Evolutionary conservation across 768 basidiomycete genomes (phyloP).

Genomic region (Trametopsis cervina): DNA sequence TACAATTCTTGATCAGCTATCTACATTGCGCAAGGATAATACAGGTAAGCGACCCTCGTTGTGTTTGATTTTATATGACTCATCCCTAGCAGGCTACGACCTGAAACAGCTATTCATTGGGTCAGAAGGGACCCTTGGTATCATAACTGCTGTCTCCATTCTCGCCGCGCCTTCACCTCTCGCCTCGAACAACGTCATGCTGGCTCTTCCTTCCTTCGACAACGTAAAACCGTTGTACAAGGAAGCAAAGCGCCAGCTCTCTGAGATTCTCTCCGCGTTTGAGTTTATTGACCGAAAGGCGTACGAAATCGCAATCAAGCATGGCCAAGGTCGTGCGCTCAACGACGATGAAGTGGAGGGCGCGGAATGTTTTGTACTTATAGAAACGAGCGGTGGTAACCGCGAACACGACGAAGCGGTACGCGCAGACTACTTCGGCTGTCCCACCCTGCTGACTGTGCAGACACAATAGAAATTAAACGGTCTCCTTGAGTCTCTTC

Average conservation of each 20-base stretch:
- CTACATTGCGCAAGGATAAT: conserved; percentile 94
- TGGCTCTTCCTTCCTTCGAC: conserved; percentile 82
- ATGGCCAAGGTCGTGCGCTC: conserved; percentile 74
- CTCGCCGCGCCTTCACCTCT: conserved; percentile 78
- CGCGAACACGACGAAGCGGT: conserved; percentile 94
- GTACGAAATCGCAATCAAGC: conserved; percentile 78
- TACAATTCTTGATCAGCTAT: conserved; percentile 80
- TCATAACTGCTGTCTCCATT: conserved; percentile 94
- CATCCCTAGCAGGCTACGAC: conserved; percentile 70
- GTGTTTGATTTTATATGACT: background rate
- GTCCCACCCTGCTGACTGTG: background rate
- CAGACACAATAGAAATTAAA: conserved; percentile 67
- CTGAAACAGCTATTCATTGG: conserved; percentile 98
- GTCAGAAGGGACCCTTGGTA: conserved; percentile 91
- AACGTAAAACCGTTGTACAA: conserved; percentile 83
- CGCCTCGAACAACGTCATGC: conserved; percentile 86
- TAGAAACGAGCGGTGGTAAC: conserved; percentile 92
- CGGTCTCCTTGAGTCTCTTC: conserved; percentile 66
- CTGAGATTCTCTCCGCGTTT: conserved; percentile 95
- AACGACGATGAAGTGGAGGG: conserved; percentile 67
- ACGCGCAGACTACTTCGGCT: conserved; percentile 8
- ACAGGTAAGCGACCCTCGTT: conserved; percentile 54
- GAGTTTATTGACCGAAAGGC: conserved; percentile 90
- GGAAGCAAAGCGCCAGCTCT: conserved; percentile 72
- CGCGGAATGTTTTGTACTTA: conserved; percentile 82